These are phyloP conservation scores for Solanum rostratum DNA, from an alignment of 257 asterid genomes.

Conservation along the genomic window DNA sequence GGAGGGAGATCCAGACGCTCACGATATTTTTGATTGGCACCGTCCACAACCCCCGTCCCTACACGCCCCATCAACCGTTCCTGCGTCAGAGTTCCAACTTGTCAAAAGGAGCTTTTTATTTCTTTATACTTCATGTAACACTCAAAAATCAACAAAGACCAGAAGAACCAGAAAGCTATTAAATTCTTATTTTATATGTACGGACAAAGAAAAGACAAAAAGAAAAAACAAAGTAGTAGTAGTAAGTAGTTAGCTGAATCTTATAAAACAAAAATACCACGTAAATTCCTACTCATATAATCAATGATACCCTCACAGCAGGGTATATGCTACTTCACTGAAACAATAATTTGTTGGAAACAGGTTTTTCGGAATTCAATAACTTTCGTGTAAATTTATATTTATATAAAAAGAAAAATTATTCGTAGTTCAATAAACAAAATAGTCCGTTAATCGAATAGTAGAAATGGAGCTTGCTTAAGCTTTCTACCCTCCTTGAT, in stretches of 20 bases:
- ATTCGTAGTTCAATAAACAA: neutral
- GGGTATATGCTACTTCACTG: neutral
- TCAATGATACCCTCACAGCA: neutral
- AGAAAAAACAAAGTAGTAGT: neutral
- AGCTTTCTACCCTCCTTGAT: neutral
- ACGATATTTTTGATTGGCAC: neutral
- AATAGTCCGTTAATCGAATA: too few species aligned
- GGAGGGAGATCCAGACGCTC: too few species aligned
- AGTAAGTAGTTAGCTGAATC: neutral
- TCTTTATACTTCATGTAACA: neutral
- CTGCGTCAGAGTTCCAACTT: neutral
- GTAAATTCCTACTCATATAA: neutral
- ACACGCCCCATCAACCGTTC: too few species aligned
- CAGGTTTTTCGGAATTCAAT: too few species aligned
- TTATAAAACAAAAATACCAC: neutral
- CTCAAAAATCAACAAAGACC: neutral
- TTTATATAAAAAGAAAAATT: too few species aligned
- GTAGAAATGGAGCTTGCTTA: neutral
- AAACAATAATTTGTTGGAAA: neutral
- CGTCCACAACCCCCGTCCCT: neutral
- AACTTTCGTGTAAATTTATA: too few species aligned
- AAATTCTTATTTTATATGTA: neutral
- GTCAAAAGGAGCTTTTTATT: neutral
- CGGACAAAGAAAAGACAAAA: neutral
- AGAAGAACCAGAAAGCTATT: neutral